These are phyloP conservation scores for Musa beccarii DNA, from an alignment of 176 grass and related monocot genomes.

Conservation along the genomic window DNA sequence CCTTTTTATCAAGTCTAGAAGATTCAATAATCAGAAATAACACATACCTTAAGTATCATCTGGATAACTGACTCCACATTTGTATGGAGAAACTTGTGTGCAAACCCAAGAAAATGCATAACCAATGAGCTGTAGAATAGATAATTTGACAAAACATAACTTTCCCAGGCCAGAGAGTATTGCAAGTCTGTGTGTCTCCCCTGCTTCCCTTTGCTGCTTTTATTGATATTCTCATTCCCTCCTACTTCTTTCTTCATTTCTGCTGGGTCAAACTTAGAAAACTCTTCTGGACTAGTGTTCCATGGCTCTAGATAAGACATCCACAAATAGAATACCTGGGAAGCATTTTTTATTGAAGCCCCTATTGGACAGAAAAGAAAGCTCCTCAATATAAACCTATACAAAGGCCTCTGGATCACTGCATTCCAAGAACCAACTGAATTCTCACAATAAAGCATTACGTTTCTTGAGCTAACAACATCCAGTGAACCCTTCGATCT, in stretches of 20 bases:
- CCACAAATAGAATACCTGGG: constrained; percentile 68
- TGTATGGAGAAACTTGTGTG: constrained; percentile 87
- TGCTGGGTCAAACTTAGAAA: constrained; percentile 36
- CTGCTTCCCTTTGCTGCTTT: constrained; percentile 15
- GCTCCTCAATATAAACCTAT: constrained; percentile 67
- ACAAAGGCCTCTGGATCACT: constrained; percentile 63
- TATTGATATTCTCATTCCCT: neutral
- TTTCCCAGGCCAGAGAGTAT: constrained; percentile 47
- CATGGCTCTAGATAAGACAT: constrained; percentile 76
- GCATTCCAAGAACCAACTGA: constrained; percentile 44
- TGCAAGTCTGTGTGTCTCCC: constrained; percentile 9
- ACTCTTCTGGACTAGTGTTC: constrained; percentile 51
- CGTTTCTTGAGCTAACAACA: neutral
- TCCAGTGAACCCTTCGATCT: constrained; percentile 10
- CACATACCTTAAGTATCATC: constrained; percentile 67
- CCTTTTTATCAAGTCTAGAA: neutral
- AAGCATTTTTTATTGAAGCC: constrained; percentile 40
- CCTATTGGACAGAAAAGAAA: constrained; percentile 73
- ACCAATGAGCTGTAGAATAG: constrained; percentile 84
- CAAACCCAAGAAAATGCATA: constrained; percentile 84
- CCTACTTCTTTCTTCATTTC: constrained; percentile 15
- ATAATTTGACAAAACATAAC: constrained; percentile 76
- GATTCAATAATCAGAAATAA: neutral
- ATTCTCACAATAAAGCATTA: constrained; percentile 8
- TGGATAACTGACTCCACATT: constrained; percentile 46